Evolutionary conservation across 2,329 filamentous ascomycete species (phyloP).

Genomic region (Stemphylium beticola): DNA sequence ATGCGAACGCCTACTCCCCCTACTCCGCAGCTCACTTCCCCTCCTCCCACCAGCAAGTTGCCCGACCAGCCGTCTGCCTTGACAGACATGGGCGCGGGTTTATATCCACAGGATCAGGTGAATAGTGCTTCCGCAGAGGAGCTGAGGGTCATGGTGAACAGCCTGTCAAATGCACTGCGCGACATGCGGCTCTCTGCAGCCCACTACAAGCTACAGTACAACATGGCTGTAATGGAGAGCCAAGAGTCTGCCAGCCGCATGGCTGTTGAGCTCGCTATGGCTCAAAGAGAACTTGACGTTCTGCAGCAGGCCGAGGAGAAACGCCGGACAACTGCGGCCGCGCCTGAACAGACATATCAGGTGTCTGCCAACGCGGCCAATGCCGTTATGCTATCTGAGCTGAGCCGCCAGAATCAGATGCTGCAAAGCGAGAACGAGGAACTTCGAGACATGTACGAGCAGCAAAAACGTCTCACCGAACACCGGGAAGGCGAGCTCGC

Average conservation of each 20-base stretch:
- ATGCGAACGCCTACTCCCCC: conserved; percentile 59
- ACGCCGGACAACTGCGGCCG: conserved; percentile 62
- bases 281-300: conserved; percentile 84
- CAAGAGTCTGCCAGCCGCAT: conserved; percentile 85
- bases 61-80: conserved; percentile 34
- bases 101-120: conserved; percentile 60
- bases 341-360: conserved; percentile 60
- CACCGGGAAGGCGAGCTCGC: conserved; percentile 77
- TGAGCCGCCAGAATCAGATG: conserved; percentile 65
- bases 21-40: conserved; percentile 56
- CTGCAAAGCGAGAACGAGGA: conserved; percentile 70
- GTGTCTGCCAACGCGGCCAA: conserved; percentile 63
- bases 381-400: conserved; percentile 57
- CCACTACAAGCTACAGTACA: conserved; percentile 90
- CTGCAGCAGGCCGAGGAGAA: conserved; percentile 76
- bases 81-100: conserved; percentile 45
- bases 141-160: conserved; percentile 60
- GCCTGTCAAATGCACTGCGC: conserved; percentile 60
- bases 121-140: conserved; percentile 58
- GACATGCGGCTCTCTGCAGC: conserved; percentile 82
- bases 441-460: conserved; percentile 69
- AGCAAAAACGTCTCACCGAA: conserved; percentile 79
- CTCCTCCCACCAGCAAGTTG: conserved; percentile 52
- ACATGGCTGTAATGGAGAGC: conserved; percentile 81
- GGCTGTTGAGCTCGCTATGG: conserved; percentile 89